Evolutionary conservation across 2,329 filamentous ascomycete genomes (phyloP).

Genomic region (Plenodomus lindquistii): DNA sequence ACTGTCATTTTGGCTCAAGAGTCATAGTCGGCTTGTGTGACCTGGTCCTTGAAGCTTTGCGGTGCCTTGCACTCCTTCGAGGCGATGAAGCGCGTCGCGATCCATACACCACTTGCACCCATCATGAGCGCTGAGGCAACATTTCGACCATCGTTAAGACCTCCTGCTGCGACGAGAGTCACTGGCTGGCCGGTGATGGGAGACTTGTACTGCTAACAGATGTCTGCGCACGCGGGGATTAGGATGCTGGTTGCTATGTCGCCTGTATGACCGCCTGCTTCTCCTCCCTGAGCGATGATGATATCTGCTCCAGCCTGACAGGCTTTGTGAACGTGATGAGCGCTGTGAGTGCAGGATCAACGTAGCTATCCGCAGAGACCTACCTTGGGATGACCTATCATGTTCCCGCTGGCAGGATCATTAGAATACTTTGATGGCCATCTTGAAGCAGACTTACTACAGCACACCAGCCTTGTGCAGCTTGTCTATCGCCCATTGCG

Average conservation of each 20-base stretch:
- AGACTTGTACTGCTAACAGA: slow-evolving; percentile 29
- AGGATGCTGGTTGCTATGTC: slow-evolving; percentile 37
- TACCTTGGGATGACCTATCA: slow-evolving; percentile 33
- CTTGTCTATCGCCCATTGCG: slow-evolving; percentile 35
- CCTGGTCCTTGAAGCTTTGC: slow-evolving; percentile 20
- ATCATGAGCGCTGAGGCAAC: slow-evolving; percentile 31
- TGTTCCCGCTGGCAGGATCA: slow-evolving; percentile 5
- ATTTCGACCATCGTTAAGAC: slow-evolving; percentile 30
- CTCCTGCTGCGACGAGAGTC: slow-evolving; percentile 29
- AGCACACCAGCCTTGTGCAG: slow-evolving; percentile 34
- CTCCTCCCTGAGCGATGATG: slow-evolving; percentile 37
- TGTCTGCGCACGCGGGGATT: slow-evolving; percentile 30
- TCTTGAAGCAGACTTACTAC: slow-evolving; percentile 17
- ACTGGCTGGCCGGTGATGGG: slow-evolving; percentile 26
- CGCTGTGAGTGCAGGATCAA: not conserved
- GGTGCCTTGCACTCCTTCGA: slow-evolving; percentile 24
- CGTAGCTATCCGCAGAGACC: too few species aligned
- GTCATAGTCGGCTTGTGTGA: slow-evolving; percentile 27
- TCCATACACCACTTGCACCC: slow-evolving; percentile 34
- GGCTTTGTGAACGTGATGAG: slow-evolving; percentile 33
- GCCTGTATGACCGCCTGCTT: slow-evolving; percentile 35
- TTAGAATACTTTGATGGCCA: not conserved
- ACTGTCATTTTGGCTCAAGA: slow-evolving; percentile 25
- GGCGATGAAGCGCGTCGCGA: slow-evolving; percentile 33
- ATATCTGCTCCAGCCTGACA: slow-evolving; percentile 31